Percentiles rank a stretch among this genome's conserved stretches.
phyloP scores from a whole-genome alignment of 2,329 filamentous ascomycete genomes.

The Cytospora chrysosperma region DNA sequence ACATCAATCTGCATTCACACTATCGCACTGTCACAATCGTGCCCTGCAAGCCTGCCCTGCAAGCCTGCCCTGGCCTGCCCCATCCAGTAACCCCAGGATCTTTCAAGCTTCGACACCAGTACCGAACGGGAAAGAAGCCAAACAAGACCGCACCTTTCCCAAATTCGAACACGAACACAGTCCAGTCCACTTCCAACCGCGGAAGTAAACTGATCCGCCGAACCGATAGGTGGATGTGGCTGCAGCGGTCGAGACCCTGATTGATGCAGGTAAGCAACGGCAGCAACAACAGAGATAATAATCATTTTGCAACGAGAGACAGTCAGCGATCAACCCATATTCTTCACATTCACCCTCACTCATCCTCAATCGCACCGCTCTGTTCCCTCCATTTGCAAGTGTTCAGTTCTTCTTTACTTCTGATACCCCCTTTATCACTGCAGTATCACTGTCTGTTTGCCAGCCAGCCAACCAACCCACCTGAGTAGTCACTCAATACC shows the following conservation, averaged over 20 bases:
- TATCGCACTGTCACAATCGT: background rate
- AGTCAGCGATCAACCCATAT: background rate
- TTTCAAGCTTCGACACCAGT: slow-evolving; percentile 11
- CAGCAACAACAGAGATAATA: background rate
- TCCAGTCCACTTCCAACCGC: background rate
- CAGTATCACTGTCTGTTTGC: background rate
- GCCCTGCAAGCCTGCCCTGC: background rate
- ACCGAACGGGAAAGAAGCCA: slow-evolving; percentile 22
- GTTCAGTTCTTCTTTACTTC: background rate
- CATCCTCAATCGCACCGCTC: background rate
- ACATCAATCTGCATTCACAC: slow-evolving; percentile 2
- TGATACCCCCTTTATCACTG: background rate
- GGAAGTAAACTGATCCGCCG: background rate
- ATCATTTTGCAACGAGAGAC: background rate
- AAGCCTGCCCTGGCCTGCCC: background rate
- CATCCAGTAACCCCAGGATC: background rate
- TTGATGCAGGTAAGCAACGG: slow-evolving; percentile 9
- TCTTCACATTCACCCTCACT: background rate
- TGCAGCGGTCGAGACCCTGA: slow-evolving; percentile 15
- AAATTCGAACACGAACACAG: background rate
- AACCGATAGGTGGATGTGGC: slow-evolving; percentile 6
- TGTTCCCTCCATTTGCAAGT: background rate
- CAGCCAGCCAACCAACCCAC: background rate
- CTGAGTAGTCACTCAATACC: too few relatives aligned
- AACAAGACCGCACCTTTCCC: slow-evolving; percentile 15